Evolutionary conservation across 139 green algal genomes (phyloP).

Genomic region (Yamagishiella unicocca): DNA sequence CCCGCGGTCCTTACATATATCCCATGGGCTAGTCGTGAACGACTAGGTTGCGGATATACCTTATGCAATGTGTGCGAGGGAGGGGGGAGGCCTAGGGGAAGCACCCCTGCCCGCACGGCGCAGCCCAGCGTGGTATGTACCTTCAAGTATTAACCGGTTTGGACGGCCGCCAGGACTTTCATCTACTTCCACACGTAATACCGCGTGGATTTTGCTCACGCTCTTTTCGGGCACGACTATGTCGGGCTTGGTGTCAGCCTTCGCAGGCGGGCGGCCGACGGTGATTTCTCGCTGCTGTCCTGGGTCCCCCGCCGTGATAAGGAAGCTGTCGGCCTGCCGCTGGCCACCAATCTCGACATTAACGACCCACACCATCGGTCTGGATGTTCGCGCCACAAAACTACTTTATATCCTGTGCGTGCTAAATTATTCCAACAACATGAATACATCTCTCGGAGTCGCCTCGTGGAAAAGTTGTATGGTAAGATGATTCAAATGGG

Average conservation of each 20-base stretch:
- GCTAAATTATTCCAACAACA: too few relatives aligned
- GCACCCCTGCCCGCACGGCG: too few relatives aligned
- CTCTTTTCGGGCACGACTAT: constrained; percentile 13
- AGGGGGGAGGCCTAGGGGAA: too few relatives aligned
- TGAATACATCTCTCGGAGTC: too few relatives aligned
- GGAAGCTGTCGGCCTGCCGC: neutral
- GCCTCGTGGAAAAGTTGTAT: too few relatives aligned
- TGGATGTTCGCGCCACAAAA: too few relatives aligned
- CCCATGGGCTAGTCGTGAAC: too few relatives aligned
- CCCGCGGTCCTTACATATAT: too few relatives aligned
- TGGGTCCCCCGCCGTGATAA: neutral
- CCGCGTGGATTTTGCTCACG: constrained; percentile 38
- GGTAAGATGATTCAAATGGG: too few relatives aligned
- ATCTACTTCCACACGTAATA: neutral
- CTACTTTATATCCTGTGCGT: too few relatives aligned
- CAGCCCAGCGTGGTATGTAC: neutral
- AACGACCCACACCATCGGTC: constrained; percentile 30
- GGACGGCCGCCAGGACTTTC: neutral
- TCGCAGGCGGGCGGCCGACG: constrained; percentile 20
- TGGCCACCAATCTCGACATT: neutral
- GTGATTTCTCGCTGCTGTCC: neutral
- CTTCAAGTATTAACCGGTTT: neutral
- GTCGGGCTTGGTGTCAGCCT: neutral
- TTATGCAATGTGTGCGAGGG: too few relatives aligned
- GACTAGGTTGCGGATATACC: too few relatives aligned